phyloP scores from a whole-genome alignment of 78 protist genomes.

The Pelomyxa schiedti region DNA sequence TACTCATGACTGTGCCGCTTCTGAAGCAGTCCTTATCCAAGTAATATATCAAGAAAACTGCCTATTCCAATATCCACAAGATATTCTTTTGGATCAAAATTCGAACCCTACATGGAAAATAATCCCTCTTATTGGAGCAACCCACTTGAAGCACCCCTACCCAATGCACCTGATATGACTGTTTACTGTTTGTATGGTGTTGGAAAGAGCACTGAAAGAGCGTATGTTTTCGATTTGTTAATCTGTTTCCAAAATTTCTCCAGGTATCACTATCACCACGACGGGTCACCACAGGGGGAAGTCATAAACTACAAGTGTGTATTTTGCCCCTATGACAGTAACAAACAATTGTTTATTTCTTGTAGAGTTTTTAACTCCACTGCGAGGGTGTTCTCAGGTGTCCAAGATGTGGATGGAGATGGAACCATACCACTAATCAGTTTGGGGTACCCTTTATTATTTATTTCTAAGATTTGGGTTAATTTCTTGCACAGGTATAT shows the following conservation, averaged over 20 bases:
- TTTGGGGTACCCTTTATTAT: too few species aligned
- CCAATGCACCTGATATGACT: constrained; percentile 1
- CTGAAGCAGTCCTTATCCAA: not conserved
- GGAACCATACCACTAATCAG: constrained; percentile 18
- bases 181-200: constrained; percentile 12
- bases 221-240: not conserved
- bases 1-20: not conserved
- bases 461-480: too few species aligned
- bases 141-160: constrained; percentile 11
- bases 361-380: too few species aligned
- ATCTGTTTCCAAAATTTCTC: not conserved
- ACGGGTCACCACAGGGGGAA: not conserved
- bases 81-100: not conserved
- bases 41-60: not conserved
- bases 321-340: not conserved
- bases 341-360: too few species aligned
- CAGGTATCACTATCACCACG: not conserved
- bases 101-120: not conserved
- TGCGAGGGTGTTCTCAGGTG: not conserved
- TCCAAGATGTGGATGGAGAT: constrained; percentile 1
- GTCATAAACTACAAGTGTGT: not conserved
- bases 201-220: constrained; percentile 9
- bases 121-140: not conserved
- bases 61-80: not conserved
- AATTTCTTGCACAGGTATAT: too few species aligned